Base-by-base conservation (phyloP, 2,329 filamentous ascomycete species). In the Aspergillus ochraceus region DNA sequence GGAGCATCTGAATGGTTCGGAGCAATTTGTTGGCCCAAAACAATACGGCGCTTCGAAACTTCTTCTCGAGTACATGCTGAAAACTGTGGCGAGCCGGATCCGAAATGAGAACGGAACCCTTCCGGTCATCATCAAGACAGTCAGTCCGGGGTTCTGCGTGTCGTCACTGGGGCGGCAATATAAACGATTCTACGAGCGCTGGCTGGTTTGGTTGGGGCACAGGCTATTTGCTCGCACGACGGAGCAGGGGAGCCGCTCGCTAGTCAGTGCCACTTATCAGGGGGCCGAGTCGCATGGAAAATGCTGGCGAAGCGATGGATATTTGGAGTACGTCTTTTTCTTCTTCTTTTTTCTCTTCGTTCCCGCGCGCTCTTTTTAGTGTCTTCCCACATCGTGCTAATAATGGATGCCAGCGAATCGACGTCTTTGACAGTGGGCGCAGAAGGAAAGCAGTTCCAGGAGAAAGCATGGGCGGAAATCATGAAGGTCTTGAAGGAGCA, bases 41-140 rank as follows among this genome's bases (percentile, higher is more conserved):
- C 76, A 78, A 54, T 81, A 81, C 52, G 71, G 65, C 4, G 68
- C 76, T 10, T 79, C 78, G 4, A 81, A 81, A 60, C 68, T 80
- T 14, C 61, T 80, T 6, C 56, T 80, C 30, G 77, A 80, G 63
- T 79, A 77, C 57, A 74, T 72, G 19, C 68, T 79, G 39, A 77
- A 78, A 54, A 74, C 68, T 10, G 64, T 80, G 2, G 76, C 77
- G 6, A 49, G 60, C 8, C 61, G 70, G 2, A 60, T 72, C 14
- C 69, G 69, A 32, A 64, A 68, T 12, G 67, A 73, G 0, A 68
- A 76, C 39, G 76, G 76, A 5, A 71, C 71, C 2, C 61, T 75
- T 4, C 70, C 73, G 9, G 72, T 82, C 9, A 74, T 81, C 39
- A 71, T 81, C 59, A 81, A 79, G 50, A 77, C 78, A 0, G 69